Evolutionary conservation across 1,284 basidiomycete genomes (phyloP).

Genomic region (Sporisorium scitamineum): DNA sequence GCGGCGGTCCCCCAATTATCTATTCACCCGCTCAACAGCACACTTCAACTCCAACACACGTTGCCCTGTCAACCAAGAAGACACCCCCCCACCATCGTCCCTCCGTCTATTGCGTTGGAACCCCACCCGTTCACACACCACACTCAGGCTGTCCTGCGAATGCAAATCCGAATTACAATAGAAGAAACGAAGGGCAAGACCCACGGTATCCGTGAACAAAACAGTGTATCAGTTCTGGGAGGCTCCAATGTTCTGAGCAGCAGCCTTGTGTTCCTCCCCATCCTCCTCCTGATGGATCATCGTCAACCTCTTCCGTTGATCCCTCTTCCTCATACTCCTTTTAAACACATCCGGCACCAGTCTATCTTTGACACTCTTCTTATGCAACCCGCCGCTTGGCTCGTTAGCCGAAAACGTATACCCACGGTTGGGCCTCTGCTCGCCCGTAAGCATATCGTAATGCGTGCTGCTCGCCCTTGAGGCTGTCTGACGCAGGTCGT

Average conservation of each 20-base stretch:
- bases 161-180: background rate
- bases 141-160: background rate
- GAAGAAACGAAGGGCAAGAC: background rate
- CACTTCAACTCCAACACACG: too few species aligned
- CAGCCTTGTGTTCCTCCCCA: slow-evolving; percentile 19
- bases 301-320: slow-evolving; percentile 37
- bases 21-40: too few species aligned
- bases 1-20: too few species aligned
- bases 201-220: background rate
- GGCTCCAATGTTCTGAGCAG: background rate
- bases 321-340: slow-evolving; percentile 38
- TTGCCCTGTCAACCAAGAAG: too few species aligned
- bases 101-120: too few species aligned
- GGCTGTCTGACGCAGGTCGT: slow-evolving; percentile 54
- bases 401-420: slow-evolving; percentile 68
- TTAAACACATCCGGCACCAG: slow-evolving; percentile 41
- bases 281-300: slow-evolving; percentile 53
- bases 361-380: slow-evolving; percentile 46
- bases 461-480: slow-evolving; percentile 67
- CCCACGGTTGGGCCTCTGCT: slow-evolving; percentile 58
- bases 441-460: slow-evolving; percentile 70
- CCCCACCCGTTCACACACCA: too few species aligned
- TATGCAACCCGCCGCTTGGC: slow-evolving; percentile 11
- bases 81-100: too few species aligned
- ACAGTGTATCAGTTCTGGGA: background rate